Percentiles rank a stretch among this genome's conserved stretches.
Evolutionary conservation across 2,329 filamentous ascomycete genomes (phyloP).

Genomic region (Chaetomium sp.): DNA sequence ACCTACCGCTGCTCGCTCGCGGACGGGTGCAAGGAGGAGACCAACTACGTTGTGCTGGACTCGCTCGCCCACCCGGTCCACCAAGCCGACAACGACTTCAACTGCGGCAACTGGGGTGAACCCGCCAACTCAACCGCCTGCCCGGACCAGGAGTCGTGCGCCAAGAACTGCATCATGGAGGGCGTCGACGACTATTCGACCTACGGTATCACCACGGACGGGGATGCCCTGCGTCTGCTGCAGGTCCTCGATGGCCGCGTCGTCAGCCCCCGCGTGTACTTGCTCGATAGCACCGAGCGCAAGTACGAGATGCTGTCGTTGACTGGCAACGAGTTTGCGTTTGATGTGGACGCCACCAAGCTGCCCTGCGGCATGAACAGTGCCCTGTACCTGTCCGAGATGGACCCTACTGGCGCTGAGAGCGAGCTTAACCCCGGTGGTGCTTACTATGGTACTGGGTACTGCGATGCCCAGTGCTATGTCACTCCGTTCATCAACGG

Average conservation of each 20-base stretch:
- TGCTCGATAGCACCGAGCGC: slow-evolving; percentile 44
- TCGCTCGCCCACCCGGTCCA: slow-evolving; percentile 25
- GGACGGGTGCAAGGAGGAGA: slow-evolving; percentile 40
- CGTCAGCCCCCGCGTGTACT: slow-evolving; percentile 44
- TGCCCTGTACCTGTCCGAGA: slow-evolving; percentile 55
- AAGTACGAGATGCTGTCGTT: slow-evolving; percentile 53
- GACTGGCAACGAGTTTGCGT: slow-evolving; percentile 53
- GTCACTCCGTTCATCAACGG: slow-evolving; percentile 49
- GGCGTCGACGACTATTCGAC: slow-evolving; percentile 18
- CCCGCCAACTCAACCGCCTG: slow-evolving; percentile 13
- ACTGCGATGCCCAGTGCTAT: slow-evolving; percentile 27
- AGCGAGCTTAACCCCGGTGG: slow-evolving; percentile 43
- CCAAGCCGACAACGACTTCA: slow-evolving; percentile 13
- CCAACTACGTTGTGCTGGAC: slow-evolving; percentile 47
- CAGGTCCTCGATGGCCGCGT: slow-evolving; percentile 24
- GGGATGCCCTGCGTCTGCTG: slow-evolving; percentile 36
- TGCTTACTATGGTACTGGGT: slow-evolving; percentile 45
- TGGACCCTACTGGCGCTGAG: slow-evolving; percentile 49
- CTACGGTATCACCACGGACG: slow-evolving; percentile 29
- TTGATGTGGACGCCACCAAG: slow-evolving; percentile 56
- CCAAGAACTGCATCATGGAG: slow-evolving; percentile 23
- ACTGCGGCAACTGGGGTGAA: slow-evolving; percentile 21
- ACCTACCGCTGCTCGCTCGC: slow-evolving; percentile 45
- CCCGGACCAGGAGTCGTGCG: slow-evolving; percentile 29
- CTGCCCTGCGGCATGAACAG: slow-evolving; percentile 59